Evolutionary conservation across 331 rosid species (phyloP), one percentile per base, ranked within the genome.

Genomic region (Stylosanthes scabra): DNA sequence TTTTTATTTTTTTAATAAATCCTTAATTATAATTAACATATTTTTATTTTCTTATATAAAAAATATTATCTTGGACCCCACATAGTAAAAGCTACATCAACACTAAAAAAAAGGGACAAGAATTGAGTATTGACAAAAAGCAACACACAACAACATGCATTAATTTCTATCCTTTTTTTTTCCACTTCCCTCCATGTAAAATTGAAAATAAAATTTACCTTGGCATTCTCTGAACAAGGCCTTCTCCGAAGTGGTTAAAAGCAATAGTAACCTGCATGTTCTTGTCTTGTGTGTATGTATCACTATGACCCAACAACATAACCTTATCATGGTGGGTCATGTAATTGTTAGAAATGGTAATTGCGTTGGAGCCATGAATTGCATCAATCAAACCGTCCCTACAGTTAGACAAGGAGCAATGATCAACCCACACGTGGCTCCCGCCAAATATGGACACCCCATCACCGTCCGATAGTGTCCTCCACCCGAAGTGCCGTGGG

Each of bases 301-400:
- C 99, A 6, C 97, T 91, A 14, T 94, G 99, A 3, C 99, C 99
- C 74, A 94, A 66, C 55, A 94, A 51, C 99, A 94, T 94, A 13
- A 91, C 99, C 80, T 94, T 94, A 20, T 94, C 96, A 47, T 94
- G 99, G 67, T 94, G 97, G 7, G 97, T 94, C 99, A 94, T 85
- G 88, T 86, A 91, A 81, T 94, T 94, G 90, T 94, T 94, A 3
- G 99, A 94, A 29, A 94, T 80, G 7, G 99, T 94, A 27, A 94
- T 91, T 0, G 96, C 93, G 0, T 89, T 82, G 50, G 99, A 94
- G 29, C 95, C 99, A 13, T 88, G 89, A 13, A 94, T 94, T 2
- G 99, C 99, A 44, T 94, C 99, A 61, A 94, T 41, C 51, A 94
- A 63, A 1, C 99, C 99, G 44, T 94, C 99, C 0, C 62, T 62